phyloP scores from a whole-genome alignment of 805 yeast genomes.

The Maudiozyma serrabonitensis region DNA sequence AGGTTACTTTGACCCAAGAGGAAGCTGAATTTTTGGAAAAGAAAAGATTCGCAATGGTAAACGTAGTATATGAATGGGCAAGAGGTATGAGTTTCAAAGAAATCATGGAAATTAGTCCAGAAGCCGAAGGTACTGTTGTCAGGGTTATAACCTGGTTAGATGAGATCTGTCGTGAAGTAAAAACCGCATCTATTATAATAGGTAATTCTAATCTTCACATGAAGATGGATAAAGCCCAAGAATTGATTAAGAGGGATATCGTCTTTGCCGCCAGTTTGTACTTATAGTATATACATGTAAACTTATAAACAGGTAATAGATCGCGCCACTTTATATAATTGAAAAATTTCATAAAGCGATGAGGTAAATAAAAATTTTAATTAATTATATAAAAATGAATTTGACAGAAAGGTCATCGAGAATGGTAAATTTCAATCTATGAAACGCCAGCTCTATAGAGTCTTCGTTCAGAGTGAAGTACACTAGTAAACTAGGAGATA shows the following conservation, averaged over 20 bases:
- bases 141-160: conserved; percentile 90
- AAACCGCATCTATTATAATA: conserved; percentile 84
- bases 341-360: not conserved
- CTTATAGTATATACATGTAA: conserved; percentile 32
- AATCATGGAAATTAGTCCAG: conserved; percentile 79
- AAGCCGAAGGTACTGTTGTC: conserved; percentile 94
- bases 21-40: conserved; percentile 77
- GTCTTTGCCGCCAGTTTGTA: conserved; percentile 95
- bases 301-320: not conserved
- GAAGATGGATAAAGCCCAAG: conserved; percentile 89
- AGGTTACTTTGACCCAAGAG: conserved; percentile 69
- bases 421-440: not conserved
- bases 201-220: conserved; percentile 87
- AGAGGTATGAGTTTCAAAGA: conserved; percentile 85
- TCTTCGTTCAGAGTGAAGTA: not conserved
- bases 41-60: conserved; percentile 81
- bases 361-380: not conserved
- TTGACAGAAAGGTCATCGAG: not conserved
- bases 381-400: not conserved
- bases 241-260: conserved; percentile 88
- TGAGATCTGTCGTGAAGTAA: conserved; percentile 90
- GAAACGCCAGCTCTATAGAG: not conserved
- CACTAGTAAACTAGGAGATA: not conserved
- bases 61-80: conserved; percentile 97
- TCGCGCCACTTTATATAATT: not conserved